These are phyloP conservation scores for Talaromyces amestolkiae DNA, from an alignment of 2,329 filamentous ascomycete species.

Conservation along the genomic window DNA sequence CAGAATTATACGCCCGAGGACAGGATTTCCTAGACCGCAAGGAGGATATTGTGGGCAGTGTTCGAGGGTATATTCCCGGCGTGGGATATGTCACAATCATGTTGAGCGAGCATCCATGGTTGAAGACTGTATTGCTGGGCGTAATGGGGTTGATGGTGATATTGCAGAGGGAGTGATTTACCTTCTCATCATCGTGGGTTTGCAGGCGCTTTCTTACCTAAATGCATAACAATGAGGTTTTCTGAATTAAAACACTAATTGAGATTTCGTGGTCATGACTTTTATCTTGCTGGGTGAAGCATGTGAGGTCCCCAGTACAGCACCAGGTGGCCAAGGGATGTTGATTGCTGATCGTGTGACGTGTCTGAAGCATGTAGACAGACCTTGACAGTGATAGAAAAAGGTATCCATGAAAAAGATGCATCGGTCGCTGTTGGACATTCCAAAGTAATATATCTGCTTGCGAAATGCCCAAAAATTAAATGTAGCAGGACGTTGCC, in stretches of 20 bases:
- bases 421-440: not conserved
- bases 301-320: not conserved
- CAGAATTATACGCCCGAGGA: constrained; percentile 79
- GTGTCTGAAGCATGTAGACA: not conserved
- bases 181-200: not conserved
- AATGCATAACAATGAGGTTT: too few species aligned
- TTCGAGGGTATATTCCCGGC: constrained; percentile 86
- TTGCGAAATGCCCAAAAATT: too few species aligned
- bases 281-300: not conserved
- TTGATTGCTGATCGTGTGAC: not conserved
- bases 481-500: not conserved
- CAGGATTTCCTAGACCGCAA: constrained; percentile 81
- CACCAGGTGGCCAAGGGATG: not conserved
- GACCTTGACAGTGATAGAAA: not conserved
- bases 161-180: constrained; percentile 74
- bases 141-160: constrained; percentile 95
- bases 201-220: not conserved
- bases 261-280: not conserved
- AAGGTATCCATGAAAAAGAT: not conserved
- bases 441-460: not conserved
- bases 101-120: constrained; percentile 90
- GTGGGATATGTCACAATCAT: constrained; percentile 97
- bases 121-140: constrained; percentile 92
- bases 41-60: constrained; percentile 88
- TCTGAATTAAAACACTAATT: too few species aligned